Conservation (phyloP, 2,329 filamentous ascomycete genomes). For the Dothideomycetes sp. region DNA sequence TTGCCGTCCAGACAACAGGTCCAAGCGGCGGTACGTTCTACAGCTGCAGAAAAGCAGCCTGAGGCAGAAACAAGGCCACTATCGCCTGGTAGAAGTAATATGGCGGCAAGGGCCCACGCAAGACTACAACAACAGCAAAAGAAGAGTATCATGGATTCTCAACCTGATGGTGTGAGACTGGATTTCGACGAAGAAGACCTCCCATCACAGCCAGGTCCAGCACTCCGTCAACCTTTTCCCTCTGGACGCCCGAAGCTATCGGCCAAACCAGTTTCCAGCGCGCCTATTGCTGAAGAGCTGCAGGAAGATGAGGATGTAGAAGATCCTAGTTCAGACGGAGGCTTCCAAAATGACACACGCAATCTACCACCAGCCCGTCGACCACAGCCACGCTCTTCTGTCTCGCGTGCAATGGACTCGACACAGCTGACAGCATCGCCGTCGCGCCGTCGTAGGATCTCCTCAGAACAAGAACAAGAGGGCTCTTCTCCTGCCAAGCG, state of each 20-base stretch:
- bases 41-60: no score
- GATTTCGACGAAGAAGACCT: slow-evolving; percentile 29
- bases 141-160: slow-evolving; percentile 31
- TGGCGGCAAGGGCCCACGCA: no score
- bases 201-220: not conserved
- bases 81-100: no score
- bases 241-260: not conserved
- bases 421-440: not conserved
- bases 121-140: slow-evolving; percentile 12
- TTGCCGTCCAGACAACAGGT: not conserved
- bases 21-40: no score
- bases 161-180: slow-evolving; percentile 30
- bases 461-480: slow-evolving; percentile 1
- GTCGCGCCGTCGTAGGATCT: not conserved
- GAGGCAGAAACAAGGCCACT: not conserved
- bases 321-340: slow-evolving; percentile 32
- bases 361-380: slow-evolving; percentile 19
- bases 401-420: not conserved
- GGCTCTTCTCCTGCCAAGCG: slow-evolving; percentile 12
- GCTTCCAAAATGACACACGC: slow-evolving; percentile 35
- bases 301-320: slow-evolving; percentile 23
- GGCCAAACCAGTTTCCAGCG: not conserved
- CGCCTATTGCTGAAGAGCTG: not conserved
- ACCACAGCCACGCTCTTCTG: not conserved
- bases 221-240: not conserved